These are phyloP conservation scores for Daldinia vernicosa DNA, from an alignment of 495 filamentous ascomycete species.

Conservation along the genomic window DNA sequence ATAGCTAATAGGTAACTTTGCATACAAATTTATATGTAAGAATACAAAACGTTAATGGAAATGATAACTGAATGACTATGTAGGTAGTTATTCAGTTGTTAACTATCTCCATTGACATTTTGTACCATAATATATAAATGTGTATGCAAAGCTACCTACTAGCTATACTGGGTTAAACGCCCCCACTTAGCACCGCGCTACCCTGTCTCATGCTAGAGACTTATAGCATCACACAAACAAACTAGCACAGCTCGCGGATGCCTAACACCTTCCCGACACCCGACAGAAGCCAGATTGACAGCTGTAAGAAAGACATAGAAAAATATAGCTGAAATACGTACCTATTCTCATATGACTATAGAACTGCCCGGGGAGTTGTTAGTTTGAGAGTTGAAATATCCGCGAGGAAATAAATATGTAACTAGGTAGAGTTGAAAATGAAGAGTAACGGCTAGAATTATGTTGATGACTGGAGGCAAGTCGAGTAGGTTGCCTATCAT, in stretches of 20 bases:
- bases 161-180: no score
- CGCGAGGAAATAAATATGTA: not conserved
- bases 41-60: no score
- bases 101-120: no score
- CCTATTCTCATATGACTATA: not conserved
- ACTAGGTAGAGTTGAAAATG: not conserved
- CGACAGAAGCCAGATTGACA: not conserved
- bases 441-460: not conserved
- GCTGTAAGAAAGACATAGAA: not conserved
- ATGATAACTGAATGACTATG: no score
- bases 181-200: no score
- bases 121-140: no score
- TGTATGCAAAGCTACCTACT: no score
- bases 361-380: not conserved
- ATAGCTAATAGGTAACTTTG: no score
- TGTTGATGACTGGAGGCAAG: not conserved
- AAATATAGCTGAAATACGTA: not conserved
- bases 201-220: no score
- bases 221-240: no score
- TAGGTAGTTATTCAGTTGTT: not conserved
- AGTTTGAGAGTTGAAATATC: no score
- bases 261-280: not conserved
- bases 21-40: no score
- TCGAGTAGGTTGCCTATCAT: not conserved
- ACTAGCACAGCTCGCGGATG: not conserved